Conservation (phyloP, 2,329 filamentous ascomycete species). For the Xylariales sp. region DNA sequence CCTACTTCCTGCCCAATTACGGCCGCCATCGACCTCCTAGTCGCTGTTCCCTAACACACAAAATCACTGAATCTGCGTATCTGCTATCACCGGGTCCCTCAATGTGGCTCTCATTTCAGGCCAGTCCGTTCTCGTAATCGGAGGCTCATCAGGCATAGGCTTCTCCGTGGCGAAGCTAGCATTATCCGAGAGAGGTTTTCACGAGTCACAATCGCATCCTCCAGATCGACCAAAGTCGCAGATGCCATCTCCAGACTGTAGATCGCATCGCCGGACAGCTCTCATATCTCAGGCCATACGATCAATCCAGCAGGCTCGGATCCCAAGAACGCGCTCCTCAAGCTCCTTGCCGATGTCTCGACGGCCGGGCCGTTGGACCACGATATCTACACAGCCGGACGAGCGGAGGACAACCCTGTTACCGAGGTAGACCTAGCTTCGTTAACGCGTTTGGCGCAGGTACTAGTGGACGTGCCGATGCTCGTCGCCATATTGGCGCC, state of each 20-base stretch:
- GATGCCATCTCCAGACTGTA: slow-evolving; percentile 40
- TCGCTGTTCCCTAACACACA: no score
- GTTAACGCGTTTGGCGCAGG: slow-evolving; percentile 37
- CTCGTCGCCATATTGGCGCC: slow-evolving; percentile 47
- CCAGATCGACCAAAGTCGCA: slow-evolving; percentile 43
- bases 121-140: no score
- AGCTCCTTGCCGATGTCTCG: slow-evolving; percentile 37
- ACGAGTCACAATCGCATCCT: slow-evolving; percentile 56
- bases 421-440: slow-evolving; percentile 34
- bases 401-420: slow-evolving; percentile 34
- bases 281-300: no score
- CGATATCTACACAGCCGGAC: slow-evolving; percentile 53
- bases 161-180: slow-evolving; percentile 54
- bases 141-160: slow-evolving; percentile 60
- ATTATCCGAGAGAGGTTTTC: slow-evolving; percentile 51
- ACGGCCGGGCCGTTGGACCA: slow-evolving; percentile 45
- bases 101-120: no score
- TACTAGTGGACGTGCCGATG: slow-evolving; percentile 47
- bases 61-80: no score
- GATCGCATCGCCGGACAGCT: no score
- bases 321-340: slow-evolving; percentile 41
- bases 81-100: no score
- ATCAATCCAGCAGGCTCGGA: slow-evolving; percentile 42
- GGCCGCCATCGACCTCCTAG: no score
- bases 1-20: no score